phyloP scores from a whole-genome alignment of 495 filamentous ascomycete genomes.

The Talaromyces ruber region DNA sequence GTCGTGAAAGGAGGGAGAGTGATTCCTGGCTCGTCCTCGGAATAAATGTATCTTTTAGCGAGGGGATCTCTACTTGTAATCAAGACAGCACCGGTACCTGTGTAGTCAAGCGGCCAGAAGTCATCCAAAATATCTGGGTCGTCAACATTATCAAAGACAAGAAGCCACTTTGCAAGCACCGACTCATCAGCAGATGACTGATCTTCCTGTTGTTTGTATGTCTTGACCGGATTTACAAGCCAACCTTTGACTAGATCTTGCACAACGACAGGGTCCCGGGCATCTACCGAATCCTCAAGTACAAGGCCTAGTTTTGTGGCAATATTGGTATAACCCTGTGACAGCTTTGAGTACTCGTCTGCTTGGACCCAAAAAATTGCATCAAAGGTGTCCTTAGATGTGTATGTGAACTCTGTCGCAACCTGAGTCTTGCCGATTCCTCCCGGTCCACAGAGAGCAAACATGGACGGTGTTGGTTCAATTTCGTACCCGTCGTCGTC shows the following conservation, averaged over 20 bases:
- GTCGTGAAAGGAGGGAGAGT: not conserved
- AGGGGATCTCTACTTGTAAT: constrained; percentile 20
- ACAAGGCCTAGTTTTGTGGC: constrained; percentile 11
- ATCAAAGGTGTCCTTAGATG: constrained; percentile 7
- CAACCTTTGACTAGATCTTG: constrained; percentile 10
- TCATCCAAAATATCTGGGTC: constrained; percentile 16
- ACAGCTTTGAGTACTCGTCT: constrained; percentile 9
- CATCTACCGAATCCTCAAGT: constrained; percentile 8
- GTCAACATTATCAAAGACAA: constrained; percentile 25
- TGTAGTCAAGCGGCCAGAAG: constrained; percentile 14
- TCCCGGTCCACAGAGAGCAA: constrained; percentile 10
- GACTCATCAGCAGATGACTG: not conserved
- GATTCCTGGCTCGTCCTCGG: not conserved
- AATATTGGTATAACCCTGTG: constrained; percentile 8
- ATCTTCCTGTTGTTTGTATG: not conserved
- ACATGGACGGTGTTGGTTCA: constrained; percentile 1
- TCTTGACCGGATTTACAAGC: constrained; percentile 10
- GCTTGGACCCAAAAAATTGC: constrained; percentile 15
- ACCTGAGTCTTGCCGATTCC: constrained; percentile 17
- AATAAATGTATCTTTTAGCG: not conserved
- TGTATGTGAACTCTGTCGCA: constrained; percentile 10
- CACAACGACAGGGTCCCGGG: constrained; percentile 10
- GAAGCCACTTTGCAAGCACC: constrained; percentile 15
- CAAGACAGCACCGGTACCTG: constrained; percentile 16
- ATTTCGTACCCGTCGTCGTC: not conserved